Evolutionary conservation across 164 flowering plant genomes (phyloP).

Genomic region (Chimonanthus salicifolius): DNA sequence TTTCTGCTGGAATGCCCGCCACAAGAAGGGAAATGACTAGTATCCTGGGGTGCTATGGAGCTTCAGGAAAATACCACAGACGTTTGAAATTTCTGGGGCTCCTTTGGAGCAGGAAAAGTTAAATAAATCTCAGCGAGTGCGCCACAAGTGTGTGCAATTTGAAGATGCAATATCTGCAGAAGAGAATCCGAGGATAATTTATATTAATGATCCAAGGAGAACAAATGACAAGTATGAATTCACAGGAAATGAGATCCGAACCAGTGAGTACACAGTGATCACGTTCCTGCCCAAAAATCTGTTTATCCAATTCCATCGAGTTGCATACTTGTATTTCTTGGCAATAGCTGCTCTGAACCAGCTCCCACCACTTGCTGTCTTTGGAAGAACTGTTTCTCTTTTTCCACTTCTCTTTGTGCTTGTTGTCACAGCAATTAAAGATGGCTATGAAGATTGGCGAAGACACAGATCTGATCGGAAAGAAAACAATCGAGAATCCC

Average conservation of each 20-base stretch:
- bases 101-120: constrained; percentile 38
- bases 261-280: constrained; percentile 78
- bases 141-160: constrained; percentile 49
- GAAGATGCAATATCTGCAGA: constrained; percentile 42
- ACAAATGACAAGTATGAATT: constrained; percentile 84
- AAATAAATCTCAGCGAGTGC: constrained; percentile 40
- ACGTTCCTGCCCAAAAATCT: constrained; percentile 88
- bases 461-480: constrained; percentile 83
- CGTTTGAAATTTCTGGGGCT: constrained; percentile 49
- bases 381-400: constrained; percentile 91
- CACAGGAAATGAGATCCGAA: constrained; percentile 78
- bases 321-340: constrained; percentile 82
- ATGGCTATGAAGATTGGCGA: constrained; percentile 96
- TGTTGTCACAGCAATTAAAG: constrained; percentile 84
- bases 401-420: constrained; percentile 88
- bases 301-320: constrained; percentile 87
- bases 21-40: constrained; percentile 30
- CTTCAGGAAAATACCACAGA: constrained; percentile 23
- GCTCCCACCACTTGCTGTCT: constrained; percentile 95
- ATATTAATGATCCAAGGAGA: constrained; percentile 68
- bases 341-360: constrained; percentile 91
- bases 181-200: constrained; percentile 54
- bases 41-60: constrained; percentile 71
- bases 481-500: constrained; percentile 73
- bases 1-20: constrained; percentile 43